Percentiles rank a stretch among this genome's conserved stretches.
phyloP scores from a whole-genome alignment of 2,329 filamentous ascomycete species.

The Xylaria multiplex region DNA sequence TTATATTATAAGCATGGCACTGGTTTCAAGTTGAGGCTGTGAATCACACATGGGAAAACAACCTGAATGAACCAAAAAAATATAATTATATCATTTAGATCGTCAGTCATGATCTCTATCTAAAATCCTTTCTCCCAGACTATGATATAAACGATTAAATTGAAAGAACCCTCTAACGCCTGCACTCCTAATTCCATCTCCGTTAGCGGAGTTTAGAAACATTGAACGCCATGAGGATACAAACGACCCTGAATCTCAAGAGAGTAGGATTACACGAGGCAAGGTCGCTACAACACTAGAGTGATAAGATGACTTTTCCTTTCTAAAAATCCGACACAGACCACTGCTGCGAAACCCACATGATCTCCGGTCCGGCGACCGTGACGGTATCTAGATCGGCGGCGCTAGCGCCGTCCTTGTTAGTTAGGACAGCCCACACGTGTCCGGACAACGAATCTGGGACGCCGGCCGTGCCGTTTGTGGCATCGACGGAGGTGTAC shows the following conservation, averaged over 20 bases:
- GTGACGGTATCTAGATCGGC: slow-evolving; percentile 40
- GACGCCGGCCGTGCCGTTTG: slow-evolving; percentile 43
- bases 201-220: not conserved
- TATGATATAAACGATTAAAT: not conserved
- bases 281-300: not conserved
- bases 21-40: not conserved
- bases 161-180: slow-evolving; percentile 18
- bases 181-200: not conserved
- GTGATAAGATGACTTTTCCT: not conserved
- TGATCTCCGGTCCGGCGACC: slow-evolving; percentile 51
- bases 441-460: slow-evolving; percentile 50
- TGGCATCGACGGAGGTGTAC: slow-evolving; percentile 45
- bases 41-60: not conserved
- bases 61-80: not conserved
- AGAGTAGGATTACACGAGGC: not conserved
- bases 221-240: slow-evolving; percentile 8
- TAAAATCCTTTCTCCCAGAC: not conserved
- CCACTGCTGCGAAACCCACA: slow-evolving; percentile 49
- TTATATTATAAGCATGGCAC: not conserved
- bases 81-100: slow-evolving; percentile 10
- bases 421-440: slow-evolving; percentile 51
- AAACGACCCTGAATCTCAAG: not conserved
- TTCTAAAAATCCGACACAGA: slow-evolving; percentile 21
- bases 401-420: slow-evolving; percentile 38
- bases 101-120: slow-evolving; percentile 7